Conservation (phyloP, 805 yeast genomes). For the Trichomonascus vanleenenianus region DNA sequence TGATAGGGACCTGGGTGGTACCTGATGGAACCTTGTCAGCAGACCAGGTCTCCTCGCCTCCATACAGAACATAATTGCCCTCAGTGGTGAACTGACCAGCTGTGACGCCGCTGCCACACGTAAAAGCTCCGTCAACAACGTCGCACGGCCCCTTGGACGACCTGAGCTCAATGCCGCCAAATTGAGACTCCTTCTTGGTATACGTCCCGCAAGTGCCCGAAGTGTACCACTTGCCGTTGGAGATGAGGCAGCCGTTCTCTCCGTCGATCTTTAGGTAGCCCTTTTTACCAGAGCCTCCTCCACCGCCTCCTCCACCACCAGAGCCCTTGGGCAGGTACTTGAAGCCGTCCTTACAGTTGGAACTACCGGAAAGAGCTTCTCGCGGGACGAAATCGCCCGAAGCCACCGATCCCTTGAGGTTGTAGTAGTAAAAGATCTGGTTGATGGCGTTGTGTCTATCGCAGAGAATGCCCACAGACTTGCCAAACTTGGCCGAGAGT, state of each 20-base stretch:
- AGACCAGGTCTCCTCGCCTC: slow-evolving; percentile 58
- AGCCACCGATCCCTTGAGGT: slow-evolving; percentile 63
- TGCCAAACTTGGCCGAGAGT: slow-evolving; percentile 34
- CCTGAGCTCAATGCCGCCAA: slow-evolving; percentile 65
- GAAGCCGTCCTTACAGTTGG: slow-evolving; percentile 67
- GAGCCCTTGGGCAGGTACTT: slow-evolving; percentile 62
- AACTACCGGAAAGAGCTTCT: slow-evolving; percentile 35
- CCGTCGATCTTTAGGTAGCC: slow-evolving; percentile 46
- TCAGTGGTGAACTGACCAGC: slow-evolving; percentile 54
- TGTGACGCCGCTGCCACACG: slow-evolving; percentile 29
- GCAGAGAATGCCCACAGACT: slow-evolving; percentile 48
- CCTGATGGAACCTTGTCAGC: slow-evolving; percentile 39
- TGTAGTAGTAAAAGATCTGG: slow-evolving; percentile 77
- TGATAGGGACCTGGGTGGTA: slow-evolving; percentile 41
- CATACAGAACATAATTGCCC: slow-evolving; percentile 43
- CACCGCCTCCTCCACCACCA: slow-evolving; percentile 22
- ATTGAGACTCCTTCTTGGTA: slow-evolving; percentile 46
- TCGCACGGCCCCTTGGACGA: slow-evolving; percentile 72
- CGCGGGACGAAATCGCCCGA: slow-evolving; percentile 58
- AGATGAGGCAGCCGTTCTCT: slow-evolving; percentile 69
- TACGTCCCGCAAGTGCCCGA: slow-evolving; percentile 76
- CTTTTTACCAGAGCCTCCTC: slow-evolving; percentile 26
- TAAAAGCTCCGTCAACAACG: slow-evolving; percentile 25
- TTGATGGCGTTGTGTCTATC: slow-evolving; percentile 42
- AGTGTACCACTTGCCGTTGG: slow-evolving; percentile 78